Conservation (phyloP, 176 grass and related monocot species). For the Tillandsia leiboldiana region DNA sequence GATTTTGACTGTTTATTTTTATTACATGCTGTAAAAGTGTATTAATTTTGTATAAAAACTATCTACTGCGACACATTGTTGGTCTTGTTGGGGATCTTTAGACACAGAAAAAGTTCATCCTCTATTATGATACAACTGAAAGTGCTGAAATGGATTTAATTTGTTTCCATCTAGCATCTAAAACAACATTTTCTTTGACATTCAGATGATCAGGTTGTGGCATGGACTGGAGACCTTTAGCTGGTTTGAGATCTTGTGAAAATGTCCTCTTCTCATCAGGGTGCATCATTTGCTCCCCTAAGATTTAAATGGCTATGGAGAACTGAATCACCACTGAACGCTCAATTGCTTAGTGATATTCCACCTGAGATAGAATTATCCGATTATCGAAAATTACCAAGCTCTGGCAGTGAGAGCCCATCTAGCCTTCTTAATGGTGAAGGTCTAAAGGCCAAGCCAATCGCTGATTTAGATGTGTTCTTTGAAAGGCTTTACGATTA, state of each 20-base stretch:
- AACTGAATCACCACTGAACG: constrained; percentile 40
- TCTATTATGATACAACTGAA: too few species aligned
- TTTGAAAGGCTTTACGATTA: constrained; percentile 86
- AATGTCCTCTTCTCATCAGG: neutral
- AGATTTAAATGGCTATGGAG: constrained; percentile 57
- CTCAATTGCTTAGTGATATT: constrained; percentile 44
- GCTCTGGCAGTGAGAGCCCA: constrained; percentile 61
- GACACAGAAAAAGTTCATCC: too few species aligned
- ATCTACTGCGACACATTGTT: too few species aligned
- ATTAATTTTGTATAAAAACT: too few species aligned
- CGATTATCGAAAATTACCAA: constrained; percentile 48
- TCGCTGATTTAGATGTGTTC: constrained; percentile 84
- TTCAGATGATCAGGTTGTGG: constrained; percentile 1
- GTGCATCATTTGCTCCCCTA: constrained; percentile 1
- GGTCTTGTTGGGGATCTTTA: too few species aligned
- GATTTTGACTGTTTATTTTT: too few species aligned
- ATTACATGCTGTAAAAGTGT: too few species aligned
- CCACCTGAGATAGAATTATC: constrained; percentile 83
- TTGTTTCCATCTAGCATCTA: too few species aligned
- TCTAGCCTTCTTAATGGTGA: constrained; percentile 70
- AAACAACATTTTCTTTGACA: neutral
- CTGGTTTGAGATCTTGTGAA: neutral
- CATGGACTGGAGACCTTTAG: neutral
- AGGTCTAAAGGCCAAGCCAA: constrained; percentile 44
- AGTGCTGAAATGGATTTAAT: too few species aligned